Evolutionary conservation across 805 yeast genomes (phyloP).

Genomic region (Yarrowia sp.): DNA sequence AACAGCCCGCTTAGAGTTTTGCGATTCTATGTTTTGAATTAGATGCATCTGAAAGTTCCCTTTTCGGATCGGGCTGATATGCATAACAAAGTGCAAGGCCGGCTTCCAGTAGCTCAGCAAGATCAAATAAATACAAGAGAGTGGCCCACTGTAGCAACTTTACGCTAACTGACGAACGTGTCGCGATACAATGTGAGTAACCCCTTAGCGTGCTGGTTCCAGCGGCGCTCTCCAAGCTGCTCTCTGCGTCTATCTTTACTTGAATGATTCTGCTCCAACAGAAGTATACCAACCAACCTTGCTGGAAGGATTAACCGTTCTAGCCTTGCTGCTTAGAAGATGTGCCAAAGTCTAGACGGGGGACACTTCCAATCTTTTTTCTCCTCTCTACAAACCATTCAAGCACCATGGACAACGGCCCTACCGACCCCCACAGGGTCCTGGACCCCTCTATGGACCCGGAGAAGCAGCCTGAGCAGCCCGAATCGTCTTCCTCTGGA

Average conservation of each 20-base stretch:
- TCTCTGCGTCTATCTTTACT: background rate
- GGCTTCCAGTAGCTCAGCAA: background rate
- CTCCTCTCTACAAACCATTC: background rate
- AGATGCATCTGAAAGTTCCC: slow-evolving; percentile 32
- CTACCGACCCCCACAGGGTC: background rate
- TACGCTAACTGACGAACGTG: slow-evolving; percentile 12
- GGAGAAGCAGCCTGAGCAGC: background rate
- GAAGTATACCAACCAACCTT: slow-evolving; percentile 3
- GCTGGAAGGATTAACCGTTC: slow-evolving; percentile 20
- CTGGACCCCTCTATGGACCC: background rate
- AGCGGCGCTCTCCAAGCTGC: no score
- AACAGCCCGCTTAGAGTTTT: slow-evolving; percentile 4
- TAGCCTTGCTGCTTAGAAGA: slow-evolving; percentile 18
- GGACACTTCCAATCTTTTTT: background rate
- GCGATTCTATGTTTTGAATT: slow-evolving; percentile 12
- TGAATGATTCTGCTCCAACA: background rate
- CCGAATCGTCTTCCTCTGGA: slow-evolving; percentile 1
- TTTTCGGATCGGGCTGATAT: slow-evolving; percentile 34
- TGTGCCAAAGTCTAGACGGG: background rate
- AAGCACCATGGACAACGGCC: slow-evolving; percentile 6
- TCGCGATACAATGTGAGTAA: slow-evolving; percentile 16
- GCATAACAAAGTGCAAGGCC: slow-evolving; percentile 29
- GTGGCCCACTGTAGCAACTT: slow-evolving; percentile 4
- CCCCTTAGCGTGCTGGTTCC: background rate
- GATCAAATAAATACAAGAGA: slow-evolving; percentile 24